These are phyloP conservation scores for Graphilbum sp. DNA, from an alignment of 2,329 filamentous ascomycete species.

Conservation along the genomic window DNA sequence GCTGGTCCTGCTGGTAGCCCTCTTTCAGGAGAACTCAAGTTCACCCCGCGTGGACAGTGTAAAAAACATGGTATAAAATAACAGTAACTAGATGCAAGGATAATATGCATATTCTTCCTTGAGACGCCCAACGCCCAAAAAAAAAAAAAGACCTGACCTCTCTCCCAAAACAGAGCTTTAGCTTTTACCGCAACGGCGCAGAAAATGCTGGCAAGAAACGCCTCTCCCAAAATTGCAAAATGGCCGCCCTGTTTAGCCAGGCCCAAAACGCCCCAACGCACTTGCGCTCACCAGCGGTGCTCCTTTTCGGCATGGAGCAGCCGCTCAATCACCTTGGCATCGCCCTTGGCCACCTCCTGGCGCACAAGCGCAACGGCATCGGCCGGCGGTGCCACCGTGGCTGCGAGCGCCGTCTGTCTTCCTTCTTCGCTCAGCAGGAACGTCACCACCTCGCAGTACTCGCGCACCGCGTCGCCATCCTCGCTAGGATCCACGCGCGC, in stretches of 20 bases:
- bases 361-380: conserved; percentile 23
- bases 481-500: conserved; percentile 33
- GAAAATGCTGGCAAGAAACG: too few relatives aligned
- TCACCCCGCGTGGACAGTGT: too few relatives aligned
- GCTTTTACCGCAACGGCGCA: too few relatives aligned
- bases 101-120: too few relatives aligned
- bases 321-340: conserved; percentile 33
- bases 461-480: conserved; percentile 41
- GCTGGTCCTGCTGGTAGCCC: not conserved
- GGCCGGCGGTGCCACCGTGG: conserved; percentile 12
- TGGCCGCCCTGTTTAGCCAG: too few relatives aligned
- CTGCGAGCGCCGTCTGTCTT: conserved; percentile 10
- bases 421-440: conserved; percentile 24
- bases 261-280: not conserved
- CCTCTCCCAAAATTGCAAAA: too few relatives aligned
- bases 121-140: too few relatives aligned
- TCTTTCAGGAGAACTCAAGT: too few relatives aligned
- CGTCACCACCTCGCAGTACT: conserved; percentile 42
- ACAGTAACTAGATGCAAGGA: too few relatives aligned
- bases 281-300: conserved; percentile 10
- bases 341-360: conserved; percentile 28
- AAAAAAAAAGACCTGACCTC: too few relatives aligned
- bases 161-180: too few relatives aligned
- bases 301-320: conserved; percentile 28
- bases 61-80: too few relatives aligned